A percentile compares a stretch with the other conserved stretches of the same genome.
These are phyloP conservation scores for Aspergillus neoniger DNA, from an alignment of 2,329 filamentous ascomycete species.

Conservation along the genomic window DNA sequence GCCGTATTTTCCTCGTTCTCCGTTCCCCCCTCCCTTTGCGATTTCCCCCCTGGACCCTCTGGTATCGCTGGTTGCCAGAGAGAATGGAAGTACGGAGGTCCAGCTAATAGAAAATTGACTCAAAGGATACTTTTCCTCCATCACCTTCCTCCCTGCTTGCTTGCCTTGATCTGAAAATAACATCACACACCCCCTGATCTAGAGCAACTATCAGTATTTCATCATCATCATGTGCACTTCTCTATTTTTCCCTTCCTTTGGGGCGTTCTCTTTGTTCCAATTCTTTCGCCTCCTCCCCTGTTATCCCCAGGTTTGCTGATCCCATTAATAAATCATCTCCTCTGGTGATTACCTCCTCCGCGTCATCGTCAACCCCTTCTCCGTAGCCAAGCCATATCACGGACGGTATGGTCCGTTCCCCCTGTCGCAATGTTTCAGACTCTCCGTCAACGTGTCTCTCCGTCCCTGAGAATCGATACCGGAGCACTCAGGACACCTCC, in stretches of 20 bases:
- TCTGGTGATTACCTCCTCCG: neutral
- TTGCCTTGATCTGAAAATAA: too few species aligned
- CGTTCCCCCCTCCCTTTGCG: neutral
- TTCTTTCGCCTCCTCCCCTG: neutral
- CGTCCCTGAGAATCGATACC: slow-evolving; percentile 11
- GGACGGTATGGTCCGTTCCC: slow-evolving; percentile 7
- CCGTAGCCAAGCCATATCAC: slow-evolving; percentile 8
- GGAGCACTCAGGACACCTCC: slow-evolving; percentile 1
- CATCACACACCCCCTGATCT: too few species aligned
- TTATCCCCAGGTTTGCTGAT: neutral
- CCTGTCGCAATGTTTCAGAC: slow-evolving; percentile 13
- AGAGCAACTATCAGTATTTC: too few species aligned
- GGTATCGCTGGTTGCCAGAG: neutral
- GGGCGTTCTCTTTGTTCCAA: neutral
- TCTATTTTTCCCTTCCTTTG: neutral
- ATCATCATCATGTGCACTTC: too few species aligned
- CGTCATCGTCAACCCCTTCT: slow-evolving; percentile 7
- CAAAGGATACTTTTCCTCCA: neutral
- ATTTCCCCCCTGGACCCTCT: neutral
- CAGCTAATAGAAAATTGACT: neutral
- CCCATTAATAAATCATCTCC: neutral
- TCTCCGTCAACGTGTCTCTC: slow-evolving; percentile 13
- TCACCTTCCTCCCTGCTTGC: neutral
- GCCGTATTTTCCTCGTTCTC: neutral
- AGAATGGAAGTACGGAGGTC: neutral